Conservation (phyloP, 345 rosid species). For the Melastoma malabathricum region DNA sequence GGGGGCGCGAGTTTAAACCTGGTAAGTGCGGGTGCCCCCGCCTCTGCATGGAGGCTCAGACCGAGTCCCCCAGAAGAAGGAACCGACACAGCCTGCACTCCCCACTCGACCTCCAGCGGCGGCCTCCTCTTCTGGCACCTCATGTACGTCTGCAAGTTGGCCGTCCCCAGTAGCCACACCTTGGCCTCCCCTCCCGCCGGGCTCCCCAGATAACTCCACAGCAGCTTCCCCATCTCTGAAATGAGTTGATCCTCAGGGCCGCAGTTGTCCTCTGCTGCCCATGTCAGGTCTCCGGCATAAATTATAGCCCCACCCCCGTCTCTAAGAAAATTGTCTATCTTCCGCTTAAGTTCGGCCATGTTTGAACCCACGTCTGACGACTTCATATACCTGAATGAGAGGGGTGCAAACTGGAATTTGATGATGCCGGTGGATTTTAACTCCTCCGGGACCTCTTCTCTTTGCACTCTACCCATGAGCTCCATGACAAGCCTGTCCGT, state of each 20-base stretch:
- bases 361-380: constrained; percentile 48
- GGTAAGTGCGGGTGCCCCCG: constrained; percentile 28
- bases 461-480: constrained; percentile 43
- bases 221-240: constrained; percentile 46
- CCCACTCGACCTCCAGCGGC: constrained; percentile 73
- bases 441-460: constrained; percentile 62
- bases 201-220: constrained; percentile 20
- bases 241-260: constrained; percentile 54
- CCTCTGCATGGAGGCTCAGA: constrained; percentile 47
- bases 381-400: constrained; percentile 53
- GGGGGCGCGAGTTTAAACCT: too few species aligned
- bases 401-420: constrained; percentile 55
- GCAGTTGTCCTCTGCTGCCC: constrained; percentile 43
- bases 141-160: constrained; percentile 68
- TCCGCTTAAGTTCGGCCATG: constrained; percentile 39
- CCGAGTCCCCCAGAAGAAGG: constrained; percentile 75
- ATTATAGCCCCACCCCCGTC: constrained; percentile 60
- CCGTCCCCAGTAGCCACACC: constrained; percentile 65
- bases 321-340: constrained; percentile 38
- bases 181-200: constrained; percentile 13
- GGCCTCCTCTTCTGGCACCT: constrained; percentile 78
- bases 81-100: constrained; percentile 67
- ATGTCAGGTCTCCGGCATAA: constrained; percentile 67
- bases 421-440: constrained; percentile 46
- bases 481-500: constrained; percentile 50